phyloP scores from a whole-genome alignment of 768 basidiomycete species.

The Trametes meyenii region DNA sequence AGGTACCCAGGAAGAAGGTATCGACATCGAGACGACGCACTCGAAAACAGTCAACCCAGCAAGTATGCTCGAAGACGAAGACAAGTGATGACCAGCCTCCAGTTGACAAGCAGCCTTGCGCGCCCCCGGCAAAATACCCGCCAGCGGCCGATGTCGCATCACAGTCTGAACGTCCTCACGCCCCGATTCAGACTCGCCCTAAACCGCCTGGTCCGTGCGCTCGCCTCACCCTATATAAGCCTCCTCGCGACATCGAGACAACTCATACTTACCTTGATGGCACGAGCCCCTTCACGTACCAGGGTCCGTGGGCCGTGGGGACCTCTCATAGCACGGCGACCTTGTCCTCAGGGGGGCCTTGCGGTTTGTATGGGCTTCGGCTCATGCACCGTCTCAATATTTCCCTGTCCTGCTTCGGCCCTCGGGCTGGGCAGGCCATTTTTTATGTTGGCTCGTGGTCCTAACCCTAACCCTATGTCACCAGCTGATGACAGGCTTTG shows the following conservation, averaged over 20 bases:
- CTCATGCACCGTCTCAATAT: conserved; percentile 40
- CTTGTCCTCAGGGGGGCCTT: conserved; percentile 49
- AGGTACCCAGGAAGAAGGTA: too few relatives aligned
- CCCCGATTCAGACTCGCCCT: neutral
- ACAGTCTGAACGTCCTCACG: too few relatives aligned
- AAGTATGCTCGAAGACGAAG: too few relatives aligned
- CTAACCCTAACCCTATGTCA: conserved; percentile 24
- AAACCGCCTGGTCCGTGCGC: conserved; percentile 25
- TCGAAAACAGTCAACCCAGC: too few relatives aligned
- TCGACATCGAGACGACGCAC: too few relatives aligned
- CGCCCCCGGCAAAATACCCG: neutral
- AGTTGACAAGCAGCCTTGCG: too few relatives aligned
- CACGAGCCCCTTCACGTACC: conserved; percentile 3
- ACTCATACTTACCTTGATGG: conserved; percentile 12
- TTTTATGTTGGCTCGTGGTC: conserved; percentile 5
- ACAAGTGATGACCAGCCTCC: too few relatives aligned
- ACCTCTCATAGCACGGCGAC: conserved; percentile 46
- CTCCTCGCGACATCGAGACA: neutral
- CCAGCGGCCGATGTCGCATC: too few relatives aligned
- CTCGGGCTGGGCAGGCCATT: conserved; percentile 32
- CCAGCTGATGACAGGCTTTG: too few relatives aligned
- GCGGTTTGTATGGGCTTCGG: conserved; percentile 46
- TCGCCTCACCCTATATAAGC: conserved; percentile 3
- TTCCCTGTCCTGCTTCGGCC: conserved; percentile 32
- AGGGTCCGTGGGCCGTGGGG: conserved; percentile 3